These are phyloP conservation scores for Galeopsis tetrahit DNA, from an alignment of 257 asterid species.

Conservation along the genomic window DNA sequence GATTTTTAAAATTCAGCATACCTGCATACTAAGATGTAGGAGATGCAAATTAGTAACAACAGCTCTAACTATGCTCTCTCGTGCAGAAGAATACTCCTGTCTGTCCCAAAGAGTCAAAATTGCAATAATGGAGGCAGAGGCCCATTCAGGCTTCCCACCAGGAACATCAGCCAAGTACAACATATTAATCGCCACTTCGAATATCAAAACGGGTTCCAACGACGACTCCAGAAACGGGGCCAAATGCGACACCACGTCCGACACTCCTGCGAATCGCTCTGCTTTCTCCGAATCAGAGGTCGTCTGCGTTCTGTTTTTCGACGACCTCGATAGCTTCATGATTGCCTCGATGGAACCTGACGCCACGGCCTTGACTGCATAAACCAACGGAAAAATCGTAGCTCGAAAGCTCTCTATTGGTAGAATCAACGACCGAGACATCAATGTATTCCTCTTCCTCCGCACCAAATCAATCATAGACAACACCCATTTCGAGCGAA, in stretches of 20 bases:
- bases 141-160: constrained; percentile 97
- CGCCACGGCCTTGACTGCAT: constrained; percentile 81
- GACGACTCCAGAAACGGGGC: constrained; percentile 88
- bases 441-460: constrained; percentile 70
- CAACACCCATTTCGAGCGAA: constrained; percentile 82
- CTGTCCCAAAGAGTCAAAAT: constrained; percentile 96
- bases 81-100: constrained; percentile 88
- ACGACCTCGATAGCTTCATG: constrained; percentile 73
- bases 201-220: constrained; percentile 84
- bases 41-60: constrained; percentile 88
- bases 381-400: constrained; percentile 71
- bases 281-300: constrained; percentile 52
- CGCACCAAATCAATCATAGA: constrained; percentile 79
- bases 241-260: constrained; percentile 86
- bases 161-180: constrained; percentile 91
- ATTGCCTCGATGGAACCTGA: constrained; percentile 77
- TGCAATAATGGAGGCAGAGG: constrained; percentile 77
- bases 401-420: constrained; percentile 86
- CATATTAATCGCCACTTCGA: constrained; percentile 92
- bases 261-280: constrained; percentile 79
- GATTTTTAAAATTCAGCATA: constrained; percentile 39
- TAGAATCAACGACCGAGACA: constrained; percentile 72
- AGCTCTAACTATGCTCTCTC: constrained; percentile 92
- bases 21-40: constrained; percentile 96
- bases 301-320: constrained; percentile 42